These are phyloP conservation scores for Staphylotrichum longicolle DNA, from an alignment of 495 filamentous ascomycete species.

Conservation along the genomic window DNA sequence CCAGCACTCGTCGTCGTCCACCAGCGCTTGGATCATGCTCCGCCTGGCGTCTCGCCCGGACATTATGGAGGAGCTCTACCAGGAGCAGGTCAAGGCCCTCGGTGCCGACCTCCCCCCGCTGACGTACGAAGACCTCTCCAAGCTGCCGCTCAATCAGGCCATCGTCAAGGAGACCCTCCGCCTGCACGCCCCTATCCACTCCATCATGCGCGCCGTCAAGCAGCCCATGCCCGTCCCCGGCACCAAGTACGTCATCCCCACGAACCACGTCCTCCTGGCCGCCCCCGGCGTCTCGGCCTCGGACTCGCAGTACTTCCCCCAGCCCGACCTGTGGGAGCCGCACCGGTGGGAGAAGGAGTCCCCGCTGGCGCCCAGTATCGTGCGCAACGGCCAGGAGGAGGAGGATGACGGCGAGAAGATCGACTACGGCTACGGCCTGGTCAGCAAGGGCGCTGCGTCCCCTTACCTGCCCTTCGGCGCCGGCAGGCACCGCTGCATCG, in stretches of 20 bases:
- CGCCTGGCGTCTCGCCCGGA: conserved; percentile 71
- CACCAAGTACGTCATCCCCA: conserved; percentile 75
- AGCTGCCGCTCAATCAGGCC: conserved; percentile 65
- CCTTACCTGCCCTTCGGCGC: conserved; percentile 96
- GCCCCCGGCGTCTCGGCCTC: conserved; percentile 75
- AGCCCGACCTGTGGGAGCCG: conserved; percentile 80
- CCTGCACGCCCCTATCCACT: conserved; percentile 78
- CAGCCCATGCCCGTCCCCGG: conserved; percentile 73
- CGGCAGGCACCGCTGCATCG: conserved; percentile 91
- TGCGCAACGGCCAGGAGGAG: conserved; percentile 43
- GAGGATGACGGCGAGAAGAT: conserved; percentile 71
- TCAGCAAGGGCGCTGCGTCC: conserved; percentile 79
- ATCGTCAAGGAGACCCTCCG: conserved; percentile 80
- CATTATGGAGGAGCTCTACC: conserved; percentile 70
- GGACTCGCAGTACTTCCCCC: conserved; percentile 71
- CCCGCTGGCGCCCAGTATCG: conserved; percentile 44
- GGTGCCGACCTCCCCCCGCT: conserved; percentile 63
- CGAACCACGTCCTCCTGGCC: conserved; percentile 71
- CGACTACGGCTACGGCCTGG: conserved; percentile 92
- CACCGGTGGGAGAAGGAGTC: conserved; percentile 72
- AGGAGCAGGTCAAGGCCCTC: conserved; percentile 65
- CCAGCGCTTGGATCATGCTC: conserved; percentile 77
- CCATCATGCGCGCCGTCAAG: conserved; percentile 82
- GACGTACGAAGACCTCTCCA: conserved; percentile 63
- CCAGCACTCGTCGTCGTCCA: conserved; percentile 82